Evolutionary conservation across 2,329 filamentous ascomycete species (phyloP).

Genomic region (Stagonosporopsis chrysanthemi): DNA sequence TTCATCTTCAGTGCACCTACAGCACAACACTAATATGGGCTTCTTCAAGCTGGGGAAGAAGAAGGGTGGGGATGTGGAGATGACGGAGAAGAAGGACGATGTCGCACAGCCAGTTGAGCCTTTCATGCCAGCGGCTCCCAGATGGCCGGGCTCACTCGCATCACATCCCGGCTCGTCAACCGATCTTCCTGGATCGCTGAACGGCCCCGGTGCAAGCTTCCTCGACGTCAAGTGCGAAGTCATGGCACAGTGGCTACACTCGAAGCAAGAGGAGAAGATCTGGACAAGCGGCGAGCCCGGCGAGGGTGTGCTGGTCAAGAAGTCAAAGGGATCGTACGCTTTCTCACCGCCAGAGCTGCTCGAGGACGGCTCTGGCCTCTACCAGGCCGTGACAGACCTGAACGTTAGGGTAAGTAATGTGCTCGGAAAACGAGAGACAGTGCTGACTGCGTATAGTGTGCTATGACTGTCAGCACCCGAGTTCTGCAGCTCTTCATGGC

Average conservation of each 20-base stretch:
- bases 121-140: conserved; percentile 6
- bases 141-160: conserved; percentile 14
- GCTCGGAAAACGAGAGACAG: background rate
- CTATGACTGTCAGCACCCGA: conserved; percentile 72
- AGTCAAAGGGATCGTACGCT: conserved; percentile 58
- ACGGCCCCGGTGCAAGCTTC: background rate
- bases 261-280: conserved; percentile 65
- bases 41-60: conserved; percentile 23
- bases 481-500: conserved; percentile 68
- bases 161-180: conserved; percentile 10
- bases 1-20: background rate
- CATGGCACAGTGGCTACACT: conserved; percentile 69
- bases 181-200: background rate
- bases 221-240: conserved; percentile 64
- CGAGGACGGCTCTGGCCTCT: conserved; percentile 58
- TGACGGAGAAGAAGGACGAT: conserved; percentile 15
- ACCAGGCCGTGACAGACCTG: conserved; percentile 57
- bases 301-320: conserved; percentile 65
- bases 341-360: conserved; percentile 59
- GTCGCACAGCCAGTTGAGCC: background rate
- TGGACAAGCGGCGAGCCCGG: conserved; percentile 59
- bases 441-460: conserved; percentile 56
- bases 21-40: conserved; percentile 18
- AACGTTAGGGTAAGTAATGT: conserved; percentile 60
- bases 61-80: conserved; percentile 17